Evolutionary conservation across 108 stramenopile species (phyloP).

Genomic region (Fragilaria radians): DNA sequence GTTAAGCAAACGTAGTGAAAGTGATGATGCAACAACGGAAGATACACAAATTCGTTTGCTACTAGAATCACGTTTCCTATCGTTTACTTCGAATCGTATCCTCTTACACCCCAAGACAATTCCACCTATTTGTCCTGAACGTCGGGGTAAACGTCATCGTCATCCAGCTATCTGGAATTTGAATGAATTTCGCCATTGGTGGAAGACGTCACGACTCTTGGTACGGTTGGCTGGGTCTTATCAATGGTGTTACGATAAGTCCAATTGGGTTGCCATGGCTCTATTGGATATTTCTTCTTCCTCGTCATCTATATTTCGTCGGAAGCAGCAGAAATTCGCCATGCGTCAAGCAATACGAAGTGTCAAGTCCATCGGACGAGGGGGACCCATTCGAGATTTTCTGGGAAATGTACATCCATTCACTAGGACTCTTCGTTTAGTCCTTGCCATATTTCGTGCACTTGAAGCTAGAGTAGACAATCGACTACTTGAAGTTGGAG

Average conservation of each 20-base stretch:
- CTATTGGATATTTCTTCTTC: conserved; percentile 18
- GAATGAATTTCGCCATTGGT: conserved; percentile 60
- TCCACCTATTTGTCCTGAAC: conserved; percentile 24
- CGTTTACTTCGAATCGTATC: conserved; percentile 1
- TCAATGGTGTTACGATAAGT: conserved; percentile 24
- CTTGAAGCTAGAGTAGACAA: conserved; percentile 49
- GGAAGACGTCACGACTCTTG: conserved; percentile 73
- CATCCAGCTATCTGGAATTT: conserved; percentile 19
- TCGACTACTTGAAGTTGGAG: conserved; percentile 26
- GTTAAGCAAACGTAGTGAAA: too few relatives aligned
- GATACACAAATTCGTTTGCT: too few relatives aligned
- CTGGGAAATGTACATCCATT: conserved; percentile 35
- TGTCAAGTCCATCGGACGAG: conserved; percentile 58
- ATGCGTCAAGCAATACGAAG: too few relatives aligned
- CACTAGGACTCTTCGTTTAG: conserved; percentile 43
- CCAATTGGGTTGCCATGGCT: conserved; percentile 25
- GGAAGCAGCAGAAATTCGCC: conserved; percentile 35
- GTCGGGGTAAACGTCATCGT: conserved; percentile 33
- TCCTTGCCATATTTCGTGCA: conserved; percentile 46
- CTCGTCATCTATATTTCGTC: too few relatives aligned
- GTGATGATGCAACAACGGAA: too few relatives aligned
- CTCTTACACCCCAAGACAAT: conserved; percentile 26
- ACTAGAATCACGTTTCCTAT: too few relatives aligned
- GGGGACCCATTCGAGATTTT: conserved; percentile 33
- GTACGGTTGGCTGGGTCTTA: conserved; percentile 49